Evolutionary conservation across 345 rosid genomes (phyloP).

Genomic region (Aegle marmelos): DNA sequence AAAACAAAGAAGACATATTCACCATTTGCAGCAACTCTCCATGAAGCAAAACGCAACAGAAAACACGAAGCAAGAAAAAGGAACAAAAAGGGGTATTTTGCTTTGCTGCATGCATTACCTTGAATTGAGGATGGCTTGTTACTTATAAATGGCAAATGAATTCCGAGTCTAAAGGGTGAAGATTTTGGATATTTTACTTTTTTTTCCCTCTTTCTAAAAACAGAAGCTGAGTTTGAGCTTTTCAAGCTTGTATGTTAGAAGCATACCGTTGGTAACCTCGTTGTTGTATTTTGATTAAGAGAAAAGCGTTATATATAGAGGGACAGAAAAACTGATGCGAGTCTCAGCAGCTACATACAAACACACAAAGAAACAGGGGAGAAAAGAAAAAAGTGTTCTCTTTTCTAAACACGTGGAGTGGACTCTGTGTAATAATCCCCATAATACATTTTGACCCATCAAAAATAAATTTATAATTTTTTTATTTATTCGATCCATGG

Average conservation of each 20-base stretch:
- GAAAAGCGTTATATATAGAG: not conserved
- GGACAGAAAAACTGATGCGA: not conserved
- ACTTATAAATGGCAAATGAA: not conserved
- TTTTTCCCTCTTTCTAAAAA: constrained; percentile 15
- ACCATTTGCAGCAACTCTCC: constrained; percentile 1
- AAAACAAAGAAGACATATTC: not conserved
- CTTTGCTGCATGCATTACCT: constrained; percentile 35
- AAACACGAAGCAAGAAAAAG: not conserved
- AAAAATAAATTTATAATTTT: not conserved
- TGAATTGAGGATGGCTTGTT: constrained; percentile 18
- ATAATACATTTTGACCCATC: not conserved
- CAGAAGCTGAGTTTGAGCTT: not conserved
- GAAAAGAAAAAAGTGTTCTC: not conserved
- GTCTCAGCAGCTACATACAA: too few species aligned
- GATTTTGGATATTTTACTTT: not conserved
- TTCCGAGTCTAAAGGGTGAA: constrained; percentile 8
- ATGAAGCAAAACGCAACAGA: not conserved
- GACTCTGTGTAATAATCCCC: not conserved
- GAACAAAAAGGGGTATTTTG: not conserved
- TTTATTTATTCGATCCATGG: not conserved
- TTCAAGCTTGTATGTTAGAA: not conserved
- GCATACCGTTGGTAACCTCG: not conserved
- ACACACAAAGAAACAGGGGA: not conserved
- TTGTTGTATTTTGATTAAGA: not conserved
- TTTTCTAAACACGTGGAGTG: constrained; percentile 52